A percentile compares a stretch with the other conserved stretches of the same genome.
Conservation (phyloP, 2,329 filamentous ascomycete species). For the Thyridium curvatum region DNA sequence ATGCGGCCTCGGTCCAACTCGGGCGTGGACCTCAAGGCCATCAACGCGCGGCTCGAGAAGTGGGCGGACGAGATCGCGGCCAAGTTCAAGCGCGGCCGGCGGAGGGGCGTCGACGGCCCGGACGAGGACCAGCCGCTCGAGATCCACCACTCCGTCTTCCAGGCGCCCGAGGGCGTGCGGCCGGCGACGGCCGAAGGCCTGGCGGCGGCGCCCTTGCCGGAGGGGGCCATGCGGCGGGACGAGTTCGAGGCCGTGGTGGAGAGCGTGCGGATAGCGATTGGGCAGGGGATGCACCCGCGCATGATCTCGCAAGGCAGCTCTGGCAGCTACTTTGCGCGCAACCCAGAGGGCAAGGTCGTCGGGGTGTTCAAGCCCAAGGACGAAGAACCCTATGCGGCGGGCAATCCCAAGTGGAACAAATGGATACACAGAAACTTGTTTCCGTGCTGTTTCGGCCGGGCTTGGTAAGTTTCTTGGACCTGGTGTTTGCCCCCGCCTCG, state of each 20-base stretch:
- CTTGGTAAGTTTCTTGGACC: conserved; percentile 52
- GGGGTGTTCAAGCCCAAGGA: conserved; percentile 99
- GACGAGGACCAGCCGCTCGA: conserved; percentile 82
- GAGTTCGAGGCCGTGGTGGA: conserved; percentile 88
- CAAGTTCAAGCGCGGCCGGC: conserved; percentile 84
- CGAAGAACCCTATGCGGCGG: conserved; percentile 93
- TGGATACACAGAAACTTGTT: conserved; percentile 98
- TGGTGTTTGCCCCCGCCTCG: conserved; percentile 4
- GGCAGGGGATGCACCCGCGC: conserved; percentile 84
- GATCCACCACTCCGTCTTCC: conserved; percentile 96
- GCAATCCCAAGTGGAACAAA: conserved; percentile 99
- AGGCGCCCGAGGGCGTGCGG: conserved; percentile 79
- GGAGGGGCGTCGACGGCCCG: conserved; percentile 57
- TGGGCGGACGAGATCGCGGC: conserved; percentile 98
- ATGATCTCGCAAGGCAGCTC: conserved; percentile 98
- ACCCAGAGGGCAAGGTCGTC: conserved; percentile 86
- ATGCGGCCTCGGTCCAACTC: conserved; percentile 57
- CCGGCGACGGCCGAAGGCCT: conserved; percentile 73
- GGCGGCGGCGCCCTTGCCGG: conserved; percentile 30
- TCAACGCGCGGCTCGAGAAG: conserved; percentile 88
- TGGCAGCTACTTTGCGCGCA: conserved; percentile 94
- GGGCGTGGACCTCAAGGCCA: conserved; percentile 95
- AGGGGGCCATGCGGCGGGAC: conserved; percentile 54
- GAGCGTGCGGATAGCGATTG: conserved; percentile 84
- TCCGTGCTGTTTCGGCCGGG: conserved; percentile 92